Base-by-base conservation (phyloP, 306 rosid species). In the Cucurbita maxima region DNA sequence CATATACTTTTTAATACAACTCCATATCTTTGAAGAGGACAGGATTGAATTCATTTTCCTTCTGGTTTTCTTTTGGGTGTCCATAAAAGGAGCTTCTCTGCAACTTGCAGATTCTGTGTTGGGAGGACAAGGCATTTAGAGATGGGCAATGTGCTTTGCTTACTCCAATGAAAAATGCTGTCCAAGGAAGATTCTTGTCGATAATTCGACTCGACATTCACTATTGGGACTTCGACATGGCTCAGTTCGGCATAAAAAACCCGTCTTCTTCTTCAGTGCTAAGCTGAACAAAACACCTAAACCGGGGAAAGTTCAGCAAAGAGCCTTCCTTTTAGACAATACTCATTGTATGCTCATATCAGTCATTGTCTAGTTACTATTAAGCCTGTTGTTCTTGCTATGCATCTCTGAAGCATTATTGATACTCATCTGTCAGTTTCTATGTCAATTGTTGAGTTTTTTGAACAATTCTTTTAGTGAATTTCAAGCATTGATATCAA, bases 101-200 rank as follows among this genome's bases (percentile, higher is more conserved):
- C 73, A 69, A 69, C 14, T 69, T 69, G 73, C 58, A 48, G 73
- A 69, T 69, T 69, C 73, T 69, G 20, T 48, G 73, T 67, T 22
- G 73, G 41, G 20, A 53, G 9, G 22, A 50, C 47, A 50, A 70
- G 2, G 47, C 74, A 70, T 70, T 50, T 70, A 48, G 59, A 70
- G 74, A 70, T 50, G 74, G 45, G 74, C 44, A 25, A 47, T 13
- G 58, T 22, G 25, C 44, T 48, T 25, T 69, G 58, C 58, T 34
- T 70, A 50, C 47, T 50, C 74, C 74, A 70, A 50, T 70, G 74
- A 70, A 50, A 70, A 70, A 70, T 70, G 74, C 45, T 70, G 34
- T 70, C 16, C 19, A 50, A 70, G 16, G 7, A 70, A 13, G 74
- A 66, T 70, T 70, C 74, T 15, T 30, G 16, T 41, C 54, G 7